These are phyloP conservation scores for Trifolium pratense DNA, from an alignment of 306 rosid genomes.

Conservation along the genomic window DNA sequence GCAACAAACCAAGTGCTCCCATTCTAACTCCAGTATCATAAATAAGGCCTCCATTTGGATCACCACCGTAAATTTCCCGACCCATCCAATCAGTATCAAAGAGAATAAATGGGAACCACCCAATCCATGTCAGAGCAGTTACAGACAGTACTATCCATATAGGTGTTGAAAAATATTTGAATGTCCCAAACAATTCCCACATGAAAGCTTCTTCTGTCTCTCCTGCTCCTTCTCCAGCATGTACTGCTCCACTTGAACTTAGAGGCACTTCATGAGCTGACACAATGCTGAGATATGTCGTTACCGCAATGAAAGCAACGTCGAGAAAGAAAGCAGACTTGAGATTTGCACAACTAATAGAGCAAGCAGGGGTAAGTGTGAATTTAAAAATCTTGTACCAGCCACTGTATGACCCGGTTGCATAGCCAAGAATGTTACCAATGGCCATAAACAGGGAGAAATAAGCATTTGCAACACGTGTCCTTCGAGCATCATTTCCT, in stretches of 20 bases:
- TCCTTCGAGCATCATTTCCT: slow-evolving; percentile 91
- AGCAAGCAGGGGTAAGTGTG: slow-evolving; percentile 70
- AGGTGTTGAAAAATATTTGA: slow-evolving; percentile 71
- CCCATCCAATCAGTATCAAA: slow-evolving; percentile 99
- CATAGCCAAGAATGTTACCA: slow-evolving; percentile 94
- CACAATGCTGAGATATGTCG: slow-evolving; percentile 69
- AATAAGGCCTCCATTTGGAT: slow-evolving; percentile 79
- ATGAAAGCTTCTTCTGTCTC: slow-evolving; percentile 81
- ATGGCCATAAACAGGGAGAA: slow-evolving; percentile 92
- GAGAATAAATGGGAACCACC: slow-evolving; percentile 95
- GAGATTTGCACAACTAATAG: slow-evolving; percentile 89
- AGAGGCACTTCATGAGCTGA: slow-evolving; percentile 81
- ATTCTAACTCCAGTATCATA: slow-evolving; percentile 87
- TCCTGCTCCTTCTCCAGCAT: slow-evolving; percentile 59
- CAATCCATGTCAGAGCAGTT: slow-evolving; percentile 89
- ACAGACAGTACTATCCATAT: slow-evolving; percentile 82
- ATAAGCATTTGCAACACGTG: slow-evolving; percentile 94
- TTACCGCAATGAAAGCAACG: slow-evolving; percentile 64
- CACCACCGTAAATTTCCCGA: slow-evolving; percentile 94
- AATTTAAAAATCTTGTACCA: slow-evolving; percentile 86
- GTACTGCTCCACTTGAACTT: slow-evolving; percentile 48
- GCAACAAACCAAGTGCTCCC: slow-evolving; percentile 90
- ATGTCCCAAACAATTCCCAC: slow-evolving; percentile 92
- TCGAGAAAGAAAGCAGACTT: slow-evolving; percentile 91
- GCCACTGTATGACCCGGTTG: slow-evolving; percentile 88